A percentile compares a stretch with the other conserved stretches of the same genome.
Conservation (phyloP, 805 yeast genomes). For the Saccharomyces kudriavzevii region DNA sequence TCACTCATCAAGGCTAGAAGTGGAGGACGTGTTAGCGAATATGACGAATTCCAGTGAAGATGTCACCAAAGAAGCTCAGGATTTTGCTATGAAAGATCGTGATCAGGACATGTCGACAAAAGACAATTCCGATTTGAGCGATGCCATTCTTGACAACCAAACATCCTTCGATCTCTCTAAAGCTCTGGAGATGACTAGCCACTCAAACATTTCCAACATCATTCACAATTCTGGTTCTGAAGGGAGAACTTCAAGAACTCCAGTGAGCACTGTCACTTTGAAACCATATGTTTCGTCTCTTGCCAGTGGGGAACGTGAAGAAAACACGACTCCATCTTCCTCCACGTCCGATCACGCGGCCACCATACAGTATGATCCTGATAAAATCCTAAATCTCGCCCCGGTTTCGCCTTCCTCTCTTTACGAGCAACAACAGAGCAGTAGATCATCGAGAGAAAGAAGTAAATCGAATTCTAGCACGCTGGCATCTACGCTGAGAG, state of each 20-base stretch:
- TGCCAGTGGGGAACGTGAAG: neutral
- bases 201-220: neutral
- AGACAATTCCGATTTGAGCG: neutral
- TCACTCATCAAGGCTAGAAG: neutral
- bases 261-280: neutral
- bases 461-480: neutral
- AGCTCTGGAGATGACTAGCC: conserved; percentile 22
- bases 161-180: conserved; percentile 26
- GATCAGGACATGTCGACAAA: neutral
- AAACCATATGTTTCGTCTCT: neutral
- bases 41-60: neutral
- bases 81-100: neutral
- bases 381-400: neutral
- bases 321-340: neutral
- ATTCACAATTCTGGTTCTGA: neutral
- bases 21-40: neutral
- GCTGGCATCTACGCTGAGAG: neutral
- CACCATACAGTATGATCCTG: neutral
- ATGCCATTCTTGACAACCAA: neutral
- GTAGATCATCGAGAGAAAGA: neutral
- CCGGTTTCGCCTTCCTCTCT: neutral
- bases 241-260: neutral
- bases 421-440: neutral
- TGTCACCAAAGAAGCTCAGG: neutral
- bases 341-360: neutral